Base-by-base conservation (phyloP, 805 yeast species). In the Barnettozyma pratensis region DNA sequence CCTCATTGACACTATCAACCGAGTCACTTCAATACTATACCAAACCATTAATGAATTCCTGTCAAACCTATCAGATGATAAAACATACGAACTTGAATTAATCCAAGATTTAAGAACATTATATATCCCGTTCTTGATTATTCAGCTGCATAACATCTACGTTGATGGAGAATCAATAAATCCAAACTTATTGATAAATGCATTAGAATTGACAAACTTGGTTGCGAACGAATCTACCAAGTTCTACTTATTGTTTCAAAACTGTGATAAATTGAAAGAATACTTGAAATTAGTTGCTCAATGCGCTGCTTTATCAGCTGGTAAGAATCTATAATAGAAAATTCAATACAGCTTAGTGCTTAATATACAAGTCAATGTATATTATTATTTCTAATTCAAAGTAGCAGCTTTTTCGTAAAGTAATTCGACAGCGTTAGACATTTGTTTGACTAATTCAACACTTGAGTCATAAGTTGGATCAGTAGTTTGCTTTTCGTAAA, bases 341-440 rank as follows among this genome's bases (percentile, higher is more conserved):
- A 19, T 19, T 19, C 19, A 19, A 19, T 19, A 46, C 3, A 44
- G 12, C 14, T 27, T 40, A 29, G 19, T 19, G 19, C 19, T 19
- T 37, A 26, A 12, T 41, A 27, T 35, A 39, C 36, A 37, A 37
- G 26, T 38, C 27, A 38, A 40, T 29, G 30, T 39, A 39, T 32
- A 42, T 39, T 5, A 8, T 12, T 7, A 19, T 19, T 19, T 39
- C 42, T 72, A 89, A 59, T 87, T 87, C 58, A 91, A 75, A 26
- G 85, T 77, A 39, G 95, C 81, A 8, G 97, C 98, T 72, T 92
- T 94, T 64, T 91, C 98, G 61, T 90, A 94, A 59, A 94, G 75
- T 57, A 88, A 76, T 59, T 94, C 98, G 27, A 94, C 97, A 31
- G 85, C 97, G 47, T 72, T 78, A 29, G 94, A 85, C 81, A 94